Conservation (phyloP, 805 yeast genomes). For the Saccharomycopsis vini region DNA sequence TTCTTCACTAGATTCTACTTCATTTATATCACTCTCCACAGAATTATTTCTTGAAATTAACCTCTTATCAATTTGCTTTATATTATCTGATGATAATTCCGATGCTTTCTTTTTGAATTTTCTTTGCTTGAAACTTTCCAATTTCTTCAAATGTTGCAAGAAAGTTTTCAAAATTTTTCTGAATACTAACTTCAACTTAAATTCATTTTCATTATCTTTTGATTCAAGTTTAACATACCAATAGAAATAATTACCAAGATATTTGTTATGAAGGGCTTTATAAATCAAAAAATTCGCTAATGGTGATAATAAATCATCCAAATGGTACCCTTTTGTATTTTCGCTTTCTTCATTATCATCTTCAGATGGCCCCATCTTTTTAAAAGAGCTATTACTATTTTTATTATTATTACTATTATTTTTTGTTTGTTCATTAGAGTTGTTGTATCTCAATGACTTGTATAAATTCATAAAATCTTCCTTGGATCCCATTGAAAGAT, state of each 20-base stretch:
- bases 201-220: slow-evolving; percentile 47
- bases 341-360: neutral
- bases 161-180: slow-evolving; percentile 40
- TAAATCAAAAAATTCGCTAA: slow-evolving; percentile 67
- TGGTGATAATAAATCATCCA: slow-evolving; percentile 37
- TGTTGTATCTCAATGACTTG: slow-evolving; percentile 11
- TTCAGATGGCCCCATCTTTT: neutral
- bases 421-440: no score
- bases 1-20: slow-evolving; percentile 4
- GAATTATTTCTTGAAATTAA: slow-evolving; percentile 12
- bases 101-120: neutral
- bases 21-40: slow-evolving; percentile 8
- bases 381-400: neutral
- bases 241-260: slow-evolving; percentile 73
- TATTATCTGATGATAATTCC: neutral
- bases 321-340: neutral
- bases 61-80: slow-evolving; percentile 5
- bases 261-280: slow-evolving; percentile 54
- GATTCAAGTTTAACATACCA: slow-evolving; percentile 90
- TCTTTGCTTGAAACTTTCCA: slow-evolving; percentile 2
- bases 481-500: slow-evolving; percentile 1
- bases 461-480: slow-evolving; percentile 5
- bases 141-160: slow-evolving; percentile 22
- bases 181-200: slow-evolving; percentile 25
- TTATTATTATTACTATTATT: slow-evolving; percentile 2